phyloP scores from a whole-genome alignment of 2,329 filamentous ascomycete genomes.

The Monilinia fructigena region DNA sequence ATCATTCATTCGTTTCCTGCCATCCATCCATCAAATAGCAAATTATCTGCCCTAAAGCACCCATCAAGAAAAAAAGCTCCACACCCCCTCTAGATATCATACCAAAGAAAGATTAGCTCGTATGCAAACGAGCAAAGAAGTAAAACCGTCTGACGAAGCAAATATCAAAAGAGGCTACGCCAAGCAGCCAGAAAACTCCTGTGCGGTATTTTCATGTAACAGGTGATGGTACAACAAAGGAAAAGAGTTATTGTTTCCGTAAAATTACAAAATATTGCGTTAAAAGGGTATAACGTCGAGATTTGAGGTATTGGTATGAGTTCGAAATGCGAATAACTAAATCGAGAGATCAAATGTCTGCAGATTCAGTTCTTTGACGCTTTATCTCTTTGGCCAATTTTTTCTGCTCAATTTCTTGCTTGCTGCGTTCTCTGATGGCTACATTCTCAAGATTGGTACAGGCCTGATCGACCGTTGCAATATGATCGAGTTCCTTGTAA shows the following conservation, averaged over 20 bases:
- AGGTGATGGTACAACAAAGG: slow-evolving; percentile 5
- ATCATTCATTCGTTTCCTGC: slow-evolving; percentile 1
- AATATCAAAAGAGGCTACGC: neutral
- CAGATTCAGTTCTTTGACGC: slow-evolving; percentile 5
- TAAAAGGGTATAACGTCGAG: neutral
- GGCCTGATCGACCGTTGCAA: neutral
- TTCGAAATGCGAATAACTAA: neutral
- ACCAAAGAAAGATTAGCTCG: neutral
- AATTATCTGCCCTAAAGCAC: neutral
- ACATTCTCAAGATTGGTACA: slow-evolving; percentile 1
- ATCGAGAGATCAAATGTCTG: neutral
- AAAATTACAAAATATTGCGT: slow-evolving; percentile 1
- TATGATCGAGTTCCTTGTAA: slow-evolving; percentile 11
- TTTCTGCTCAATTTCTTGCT: neutral
- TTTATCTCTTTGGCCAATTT: slow-evolving; percentile 11
- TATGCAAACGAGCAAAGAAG: neutral
- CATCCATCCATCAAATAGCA: neutral
- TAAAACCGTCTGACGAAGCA: neutral
- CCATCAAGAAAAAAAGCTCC: neutral
- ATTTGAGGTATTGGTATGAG: neutral
- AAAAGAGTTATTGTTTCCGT: neutral
- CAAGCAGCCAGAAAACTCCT: neutral
- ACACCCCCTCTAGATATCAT: neutral
- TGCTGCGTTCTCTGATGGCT: neutral
- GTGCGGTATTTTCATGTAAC: neutral